These are phyloP conservation scores for Thraustochytrium sp. DNA, from an alignment of 352 stramenopile genomes.

Conservation along the genomic window DNA sequence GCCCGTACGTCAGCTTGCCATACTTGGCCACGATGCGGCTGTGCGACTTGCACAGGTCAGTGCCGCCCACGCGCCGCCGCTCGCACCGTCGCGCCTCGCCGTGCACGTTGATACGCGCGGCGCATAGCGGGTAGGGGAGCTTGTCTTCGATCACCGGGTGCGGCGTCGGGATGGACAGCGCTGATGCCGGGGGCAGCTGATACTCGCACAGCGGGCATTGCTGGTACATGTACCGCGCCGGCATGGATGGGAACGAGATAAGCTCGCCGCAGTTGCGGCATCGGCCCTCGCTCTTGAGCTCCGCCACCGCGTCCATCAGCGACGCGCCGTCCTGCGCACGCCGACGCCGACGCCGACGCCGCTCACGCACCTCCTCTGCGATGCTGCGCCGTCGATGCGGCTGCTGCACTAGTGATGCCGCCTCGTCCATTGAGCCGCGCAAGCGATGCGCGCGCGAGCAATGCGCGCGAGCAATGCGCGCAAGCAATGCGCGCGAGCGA, in stretches of 20 bases:
- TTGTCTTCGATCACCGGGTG: constrained; percentile 4
- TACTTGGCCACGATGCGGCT: not conserved
- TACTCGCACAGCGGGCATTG: constrained; percentile 31
- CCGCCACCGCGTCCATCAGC: not conserved
- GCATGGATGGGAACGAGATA: not conserved
- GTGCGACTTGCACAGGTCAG: constrained; percentile 1
- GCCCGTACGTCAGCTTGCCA: constrained; percentile 37
- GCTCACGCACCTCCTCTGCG: not conserved
- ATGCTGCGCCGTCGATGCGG: too few species aligned
- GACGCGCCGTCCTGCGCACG: not conserved
- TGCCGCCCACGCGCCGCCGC: not conserved
- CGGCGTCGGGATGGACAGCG: constrained; percentile 14
- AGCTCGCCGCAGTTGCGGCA: constrained; percentile 16
- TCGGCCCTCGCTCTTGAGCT: not conserved
- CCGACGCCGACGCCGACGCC: not conserved
- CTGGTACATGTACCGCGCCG: constrained; percentile 13
- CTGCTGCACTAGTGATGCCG: too few species aligned
- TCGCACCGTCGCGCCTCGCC: not conserved
- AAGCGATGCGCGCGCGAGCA: too few species aligned
- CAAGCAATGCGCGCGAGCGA: too few species aligned
- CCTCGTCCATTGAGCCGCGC: too few species aligned
- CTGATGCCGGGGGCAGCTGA: not conserved
- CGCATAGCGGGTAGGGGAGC: constrained; percentile 15
- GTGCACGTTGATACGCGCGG: not conserved
- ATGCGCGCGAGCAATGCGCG: too few species aligned